Evolutionary conservation across 2,329 filamentous ascomycete genomes (phyloP).

Genomic region (Orbilia javanica): DNA sequence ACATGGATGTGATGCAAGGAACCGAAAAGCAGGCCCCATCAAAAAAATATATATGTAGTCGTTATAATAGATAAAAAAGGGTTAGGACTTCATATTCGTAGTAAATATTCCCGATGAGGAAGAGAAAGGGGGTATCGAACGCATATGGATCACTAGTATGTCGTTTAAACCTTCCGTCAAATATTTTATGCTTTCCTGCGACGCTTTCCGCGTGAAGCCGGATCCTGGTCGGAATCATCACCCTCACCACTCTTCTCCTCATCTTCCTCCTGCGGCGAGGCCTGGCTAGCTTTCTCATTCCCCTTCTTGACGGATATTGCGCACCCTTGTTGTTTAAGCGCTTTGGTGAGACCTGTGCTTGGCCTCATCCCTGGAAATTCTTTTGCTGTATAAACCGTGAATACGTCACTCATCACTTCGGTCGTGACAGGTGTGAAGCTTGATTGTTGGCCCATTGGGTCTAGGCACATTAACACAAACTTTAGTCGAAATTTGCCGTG

Average conservation of each 20-base stretch:
- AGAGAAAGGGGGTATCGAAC: slow-evolving; percentile 43
- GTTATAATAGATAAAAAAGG: slow-evolving; percentile 18
- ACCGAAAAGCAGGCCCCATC: slow-evolving; percentile 24
- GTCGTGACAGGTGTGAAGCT: slow-evolving; percentile 68
- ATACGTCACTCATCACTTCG: slow-evolving; percentile 75
- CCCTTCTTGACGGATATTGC: slow-evolving; percentile 89
- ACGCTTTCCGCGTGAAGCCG: slow-evolving; percentile 45
- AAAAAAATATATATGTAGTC: slow-evolving; percentile 20
- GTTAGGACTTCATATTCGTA: background rate
- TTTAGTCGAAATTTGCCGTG: slow-evolving; percentile 80
- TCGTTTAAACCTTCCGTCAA: slow-evolving; percentile 22
- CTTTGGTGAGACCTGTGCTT: slow-evolving; percentile 79
- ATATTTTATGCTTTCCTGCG: slow-evolving; percentile 48
- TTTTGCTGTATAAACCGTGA: slow-evolving; percentile 84
- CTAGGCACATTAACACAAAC: slow-evolving; percentile 79
- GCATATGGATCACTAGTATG: slow-evolving; percentile 17
- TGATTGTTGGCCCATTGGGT: slow-evolving; percentile 67
- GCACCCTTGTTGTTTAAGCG: slow-evolving; percentile 81
- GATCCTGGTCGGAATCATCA: slow-evolving; percentile 52
- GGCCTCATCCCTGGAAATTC: slow-evolving; percentile 87
- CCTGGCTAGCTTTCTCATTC: slow-evolving; percentile 72
- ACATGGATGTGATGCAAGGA: slow-evolving; percentile 57
- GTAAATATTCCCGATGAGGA: slow-evolving; percentile 38
- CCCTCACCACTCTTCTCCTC: slow-evolving; percentile 60
- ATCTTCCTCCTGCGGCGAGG: slow-evolving; percentile 65